Percentiles rank a stretch among this genome's conserved stretches.
Evolutionary conservation across 2,329 filamentous ascomycete genomes (phyloP).

Genomic region (Ceratocystis diversiconidia): DNA sequence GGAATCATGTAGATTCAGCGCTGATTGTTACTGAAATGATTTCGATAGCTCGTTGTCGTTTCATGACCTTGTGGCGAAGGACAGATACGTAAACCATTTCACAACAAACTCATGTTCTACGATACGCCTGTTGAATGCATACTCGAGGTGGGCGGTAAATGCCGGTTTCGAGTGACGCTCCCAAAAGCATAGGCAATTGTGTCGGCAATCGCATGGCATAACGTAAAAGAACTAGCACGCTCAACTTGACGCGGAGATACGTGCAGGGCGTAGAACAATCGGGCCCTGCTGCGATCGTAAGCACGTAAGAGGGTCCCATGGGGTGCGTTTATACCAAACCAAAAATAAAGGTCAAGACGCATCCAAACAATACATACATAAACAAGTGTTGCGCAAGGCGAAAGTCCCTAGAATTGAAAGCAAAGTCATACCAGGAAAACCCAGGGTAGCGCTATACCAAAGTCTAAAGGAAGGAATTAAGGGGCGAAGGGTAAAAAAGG

Average conservation of each 20-base stretch:
- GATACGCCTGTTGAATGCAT: constrained; percentile 15
- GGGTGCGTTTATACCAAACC: constrained; percentile 44
- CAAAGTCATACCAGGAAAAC: constrained; percentile 56
- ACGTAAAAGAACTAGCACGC: constrained; percentile 17
- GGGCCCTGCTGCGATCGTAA: constrained; percentile 7
- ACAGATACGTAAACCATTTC: constrained; percentile 14
- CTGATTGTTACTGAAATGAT: constrained; percentile 13
- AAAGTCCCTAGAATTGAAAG: constrained; percentile 81
- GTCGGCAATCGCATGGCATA: constrained; percentile 14
- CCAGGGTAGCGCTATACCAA: constrained; percentile 40
- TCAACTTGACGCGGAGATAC: constrained; percentile 13
- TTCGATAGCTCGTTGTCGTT: not conserved
- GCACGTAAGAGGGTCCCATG: constrained; percentile 15
- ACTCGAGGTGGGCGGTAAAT: not conserved
- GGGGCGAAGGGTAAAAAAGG: constrained; percentile 24
- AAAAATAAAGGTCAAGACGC: constrained; percentile 29
- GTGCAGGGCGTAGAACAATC: constrained; percentile 11
- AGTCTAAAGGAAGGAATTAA: constrained; percentile 22
- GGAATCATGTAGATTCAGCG: constrained; percentile 16
- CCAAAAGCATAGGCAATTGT: constrained; percentile 13
- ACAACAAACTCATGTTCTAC: constrained; percentile 17
- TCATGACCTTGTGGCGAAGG: constrained; percentile 11
- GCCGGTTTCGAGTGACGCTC: constrained; percentile 2
- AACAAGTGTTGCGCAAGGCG: constrained; percentile 80
- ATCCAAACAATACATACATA: constrained; percentile 24